Evolutionary conservation across 495 filamentous ascomycete genomes (phyloP).

Genomic region (Hypoxylon cercidicola): DNA sequence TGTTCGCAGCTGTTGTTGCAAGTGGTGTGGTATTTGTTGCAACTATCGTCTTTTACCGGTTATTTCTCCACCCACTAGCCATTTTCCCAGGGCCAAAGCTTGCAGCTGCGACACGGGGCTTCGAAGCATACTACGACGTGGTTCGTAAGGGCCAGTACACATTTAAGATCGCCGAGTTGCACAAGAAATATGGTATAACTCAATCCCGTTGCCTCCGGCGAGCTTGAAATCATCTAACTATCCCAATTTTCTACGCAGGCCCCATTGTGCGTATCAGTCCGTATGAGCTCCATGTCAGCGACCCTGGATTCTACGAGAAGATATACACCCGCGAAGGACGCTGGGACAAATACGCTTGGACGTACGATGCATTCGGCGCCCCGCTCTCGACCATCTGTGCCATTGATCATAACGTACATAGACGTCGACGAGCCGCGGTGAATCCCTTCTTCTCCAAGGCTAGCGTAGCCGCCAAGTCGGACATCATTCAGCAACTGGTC

Average conservation of each 20-base stretch:
- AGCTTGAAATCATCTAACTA: background rate
- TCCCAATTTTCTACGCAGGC: constrained; percentile 21
- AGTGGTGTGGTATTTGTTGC: constrained; percentile 23
- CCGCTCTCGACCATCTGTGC: constrained; percentile 17
- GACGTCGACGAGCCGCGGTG: constrained; percentile 22
- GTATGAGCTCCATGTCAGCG: constrained; percentile 41
- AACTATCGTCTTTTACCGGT: constrained; percentile 44
- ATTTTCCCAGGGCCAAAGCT: constrained; percentile 60
- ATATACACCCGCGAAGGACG: constrained; percentile 37
- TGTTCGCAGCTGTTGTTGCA: no score
- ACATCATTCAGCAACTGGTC: constrained; percentile 30
- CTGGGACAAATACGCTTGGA: constrained; percentile 45
- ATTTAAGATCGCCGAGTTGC: constrained; percentile 35
- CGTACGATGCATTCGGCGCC: constrained; percentile 32
- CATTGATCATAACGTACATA: constrained; percentile 38
- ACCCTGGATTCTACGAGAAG: constrained; percentile 37
- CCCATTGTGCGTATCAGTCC: constrained; percentile 46
- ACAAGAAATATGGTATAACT: constrained; percentile 38
- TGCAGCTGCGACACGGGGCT: constrained; percentile 56
- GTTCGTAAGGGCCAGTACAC: constrained; percentile 31
- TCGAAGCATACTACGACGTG: constrained; percentile 56
- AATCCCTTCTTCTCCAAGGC: constrained; percentile 39
- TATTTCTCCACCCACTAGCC: constrained; percentile 54
- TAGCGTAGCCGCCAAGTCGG: constrained; percentile 19
- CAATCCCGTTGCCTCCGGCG: background rate